Conservation (phyloP, 2,329 filamentous ascomycete genomes). For the Coniochaeta sp. region DNA sequence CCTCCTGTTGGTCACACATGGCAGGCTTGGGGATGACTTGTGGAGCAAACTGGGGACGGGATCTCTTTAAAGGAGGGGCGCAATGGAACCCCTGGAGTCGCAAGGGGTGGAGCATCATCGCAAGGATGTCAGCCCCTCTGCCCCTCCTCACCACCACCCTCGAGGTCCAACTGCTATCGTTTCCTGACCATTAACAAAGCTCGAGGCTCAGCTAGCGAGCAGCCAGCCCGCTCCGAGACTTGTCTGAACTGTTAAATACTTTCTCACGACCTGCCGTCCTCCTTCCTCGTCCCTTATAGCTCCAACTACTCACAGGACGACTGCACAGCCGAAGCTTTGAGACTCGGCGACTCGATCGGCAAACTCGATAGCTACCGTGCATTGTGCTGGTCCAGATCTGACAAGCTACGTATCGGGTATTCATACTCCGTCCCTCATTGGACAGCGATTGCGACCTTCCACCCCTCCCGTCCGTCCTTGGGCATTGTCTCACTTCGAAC, state of each 20-base stretch:
- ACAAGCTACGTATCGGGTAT: neutral
- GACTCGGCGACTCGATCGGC: no score
- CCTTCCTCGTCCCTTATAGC: neutral
- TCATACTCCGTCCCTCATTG: neutral
- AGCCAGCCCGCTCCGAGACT: neutral
- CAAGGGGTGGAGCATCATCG: no score
- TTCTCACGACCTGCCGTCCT: neutral
- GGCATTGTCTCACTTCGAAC: neutral
- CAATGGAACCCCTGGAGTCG: neutral
- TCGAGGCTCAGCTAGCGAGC: neutral
- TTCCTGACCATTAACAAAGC: neutral
- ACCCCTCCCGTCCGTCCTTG: neutral
- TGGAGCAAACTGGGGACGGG: constrained; percentile 2
- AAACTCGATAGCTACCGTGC: neutral
- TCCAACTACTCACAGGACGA: neutral
- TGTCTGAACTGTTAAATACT: neutral
- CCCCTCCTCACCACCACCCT: constrained; percentile 2
- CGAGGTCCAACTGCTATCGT: neutral
- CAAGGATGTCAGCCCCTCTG: no score
- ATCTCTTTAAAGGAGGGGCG: no score
- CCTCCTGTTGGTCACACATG: neutral
- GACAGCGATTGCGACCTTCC: neutral
- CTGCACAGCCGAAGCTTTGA: neutral
- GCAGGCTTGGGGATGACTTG: neutral
- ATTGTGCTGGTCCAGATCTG: neutral